Base-by-base conservation (phyloP, 2,329 filamentous ascomycete species). In the Rhinocladiella mackenziei region DNA sequence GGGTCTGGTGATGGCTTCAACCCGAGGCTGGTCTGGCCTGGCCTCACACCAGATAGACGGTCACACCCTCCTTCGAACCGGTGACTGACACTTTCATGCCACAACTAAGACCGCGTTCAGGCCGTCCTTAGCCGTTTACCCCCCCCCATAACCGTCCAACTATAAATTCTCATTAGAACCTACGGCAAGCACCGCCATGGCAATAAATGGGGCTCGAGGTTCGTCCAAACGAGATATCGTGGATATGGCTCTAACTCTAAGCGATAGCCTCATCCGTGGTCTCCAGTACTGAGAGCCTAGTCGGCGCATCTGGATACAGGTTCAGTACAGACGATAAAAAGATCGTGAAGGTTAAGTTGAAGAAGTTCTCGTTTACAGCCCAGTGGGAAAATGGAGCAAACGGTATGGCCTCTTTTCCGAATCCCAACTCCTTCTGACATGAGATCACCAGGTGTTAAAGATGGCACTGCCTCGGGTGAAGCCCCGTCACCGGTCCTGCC, bases 231-330 rank as follows among this genome's bases (percentile, higher is more conserved):
- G 25, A 31, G 4, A 36, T 18, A 36, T 18, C 10, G 10, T 34
- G 28, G 9, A n/a, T 15, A 28, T 18, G 30, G 14, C 23, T 5
- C 20, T 43, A 13, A 43, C 39, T 23, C 2, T 13, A 22, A 5
- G 18, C 9, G 8, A 23, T 28, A 40, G 43, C 29, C 43, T 39
- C 43, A 14, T 36, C 40, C 25, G 23, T 13, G 20, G 29, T 5
- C 8, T 20, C 29, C 17, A 26, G 28, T 26, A 30, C 40, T n/a
- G 33, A 25, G 3, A 68, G 62, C 48, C 58, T 71, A 38, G 63
- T 71, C 32, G 63, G 67, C 59, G 67, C 68, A 9, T 69, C 68
- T 5, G 68, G 69, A 39, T 71, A 66, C 56, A 69, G 68, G 51
- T 70, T 67, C 44, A 64, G 64, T 4, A 66, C 69, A 48, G 67